Percentiles rank a stretch among this genome's conserved stretches.
Evolutionary conservation across 176 grass and related monocot genomes (phyloP).

Genomic region (Pontederia paniculata): DNA sequence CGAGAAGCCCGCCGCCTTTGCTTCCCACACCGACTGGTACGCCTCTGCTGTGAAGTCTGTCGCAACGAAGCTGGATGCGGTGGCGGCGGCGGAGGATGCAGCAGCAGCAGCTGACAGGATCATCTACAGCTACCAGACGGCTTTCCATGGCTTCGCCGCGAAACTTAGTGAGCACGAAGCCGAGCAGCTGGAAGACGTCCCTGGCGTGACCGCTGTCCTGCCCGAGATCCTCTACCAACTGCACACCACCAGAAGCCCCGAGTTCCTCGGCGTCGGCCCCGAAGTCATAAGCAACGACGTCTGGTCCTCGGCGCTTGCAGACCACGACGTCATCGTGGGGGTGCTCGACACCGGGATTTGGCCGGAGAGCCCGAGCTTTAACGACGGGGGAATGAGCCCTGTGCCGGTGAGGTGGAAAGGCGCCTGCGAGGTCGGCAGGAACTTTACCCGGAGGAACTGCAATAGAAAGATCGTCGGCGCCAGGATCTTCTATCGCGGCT

Average conservation of each 20-base stretch:
- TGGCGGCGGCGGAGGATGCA: background rate
- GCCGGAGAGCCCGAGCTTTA: slow-evolving; percentile 43
- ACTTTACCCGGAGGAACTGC: slow-evolving; percentile 36
- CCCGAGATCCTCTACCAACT: slow-evolving; percentile 10
- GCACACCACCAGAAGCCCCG: slow-evolving; percentile 40
- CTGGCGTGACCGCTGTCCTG: slow-evolving; percentile 29
- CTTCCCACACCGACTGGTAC: slow-evolving; percentile 29
- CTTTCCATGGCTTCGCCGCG: slow-evolving; percentile 38
- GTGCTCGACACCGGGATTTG: slow-evolving; percentile 39
- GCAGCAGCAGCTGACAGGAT: background rate
- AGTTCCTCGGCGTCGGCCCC: slow-evolving; percentile 28
- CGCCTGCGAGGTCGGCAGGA: slow-evolving; percentile 27
- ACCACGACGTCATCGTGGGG: slow-evolving; percentile 44
- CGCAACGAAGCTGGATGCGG: slow-evolving; percentile 4
- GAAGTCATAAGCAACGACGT: background rate
- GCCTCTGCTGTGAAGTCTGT: background rate
- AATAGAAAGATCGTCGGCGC: slow-evolving; percentile 78
- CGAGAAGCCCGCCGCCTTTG: slow-evolving; percentile 19
- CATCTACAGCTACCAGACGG: slow-evolving; percentile 34
- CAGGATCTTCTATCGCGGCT: slow-evolving; percentile 24
- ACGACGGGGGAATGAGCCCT: slow-evolving; percentile 21
- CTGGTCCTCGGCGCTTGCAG: slow-evolving; percentile 30
- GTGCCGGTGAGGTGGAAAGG: slow-evolving; percentile 38
- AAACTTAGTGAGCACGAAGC: slow-evolving; percentile 19
- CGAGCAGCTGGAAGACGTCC: background rate